Evolutionary conservation across 345 rosid genomes (phyloP).

Genomic region (Capsella bursapastoris): DNA sequence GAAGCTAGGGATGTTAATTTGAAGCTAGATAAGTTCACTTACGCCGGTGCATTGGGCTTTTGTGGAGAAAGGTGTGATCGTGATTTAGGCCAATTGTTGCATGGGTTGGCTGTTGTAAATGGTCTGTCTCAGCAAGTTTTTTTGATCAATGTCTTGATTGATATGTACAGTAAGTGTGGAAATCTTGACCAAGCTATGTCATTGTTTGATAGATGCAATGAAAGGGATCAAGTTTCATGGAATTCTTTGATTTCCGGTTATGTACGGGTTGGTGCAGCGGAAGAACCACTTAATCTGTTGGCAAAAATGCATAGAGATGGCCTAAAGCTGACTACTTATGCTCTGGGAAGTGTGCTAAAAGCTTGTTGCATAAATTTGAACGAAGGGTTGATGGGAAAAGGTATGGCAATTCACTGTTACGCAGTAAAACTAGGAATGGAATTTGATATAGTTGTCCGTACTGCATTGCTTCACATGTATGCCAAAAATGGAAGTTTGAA

Average conservation of each 20-base stretch:
- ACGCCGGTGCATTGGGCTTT: slow-evolving; percentile 51
- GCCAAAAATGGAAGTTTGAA: slow-evolving; percentile 50
- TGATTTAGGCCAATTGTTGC: slow-evolving; percentile 49
- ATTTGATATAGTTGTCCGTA: slow-evolving; percentile 50
- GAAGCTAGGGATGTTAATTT: slow-evolving; percentile 47
- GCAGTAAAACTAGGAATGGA: slow-evolving; percentile 50
- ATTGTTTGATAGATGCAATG: slow-evolving; percentile 50
- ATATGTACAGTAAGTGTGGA: slow-evolving; percentile 58
- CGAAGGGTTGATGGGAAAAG: slow-evolving; percentile 39
- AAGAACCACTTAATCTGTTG: slow-evolving; percentile 48
- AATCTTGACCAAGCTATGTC: slow-evolving; percentile 49
- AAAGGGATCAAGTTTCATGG: slow-evolving; percentile 55
- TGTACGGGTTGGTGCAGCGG: slow-evolving; percentile 47
- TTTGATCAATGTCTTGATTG: slow-evolving; percentile 48
- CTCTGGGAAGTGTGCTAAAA: slow-evolving; percentile 57
- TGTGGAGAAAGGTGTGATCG: slow-evolving; percentile 52
- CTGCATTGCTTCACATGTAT: slow-evolving; percentile 65
- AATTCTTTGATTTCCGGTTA: slow-evolving; percentile 60
- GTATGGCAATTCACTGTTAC: slow-evolving; percentile 54
- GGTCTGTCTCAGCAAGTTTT: slow-evolving; percentile 45
- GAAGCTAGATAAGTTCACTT: slow-evolving; percentile 57
- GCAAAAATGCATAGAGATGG: slow-evolving; percentile 53
- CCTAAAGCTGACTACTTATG: slow-evolving; percentile 43
- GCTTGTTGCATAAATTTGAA: slow-evolving; percentile 48
- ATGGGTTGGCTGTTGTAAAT: slow-evolving; percentile 49